A percentile compares a stretch with the other conserved stretches of the same genome.
Evolutionary conservation across 2,329 filamentous ascomycete species (phyloP).

Genomic region (Pyrenophora tritici-repentis): DNA sequence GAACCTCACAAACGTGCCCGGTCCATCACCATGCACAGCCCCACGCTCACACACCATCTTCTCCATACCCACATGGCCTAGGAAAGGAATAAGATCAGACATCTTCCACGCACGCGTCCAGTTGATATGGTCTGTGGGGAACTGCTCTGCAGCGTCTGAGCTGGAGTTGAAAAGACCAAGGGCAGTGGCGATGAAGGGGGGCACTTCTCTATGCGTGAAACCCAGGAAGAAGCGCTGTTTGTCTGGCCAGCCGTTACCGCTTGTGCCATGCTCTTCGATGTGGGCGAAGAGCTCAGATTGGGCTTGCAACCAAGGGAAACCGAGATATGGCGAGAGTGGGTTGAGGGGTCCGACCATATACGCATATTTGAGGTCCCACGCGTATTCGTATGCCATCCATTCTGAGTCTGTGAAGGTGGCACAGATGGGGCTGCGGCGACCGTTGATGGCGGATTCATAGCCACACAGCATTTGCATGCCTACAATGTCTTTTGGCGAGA

Average conservation of each 20-base stretch:
- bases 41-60: conserved; percentile 62
- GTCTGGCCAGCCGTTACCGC: conserved; percentile 46
- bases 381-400: conserved; percentile 68
- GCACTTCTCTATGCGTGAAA: conserved; percentile 71
- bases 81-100: conserved; percentile 66
- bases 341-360: conserved; percentile 69
- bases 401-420: conserved; percentile 64
- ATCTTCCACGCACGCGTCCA: conserved; percentile 67
- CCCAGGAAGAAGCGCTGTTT: conserved; percentile 66
- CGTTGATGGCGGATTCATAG: conserved; percentile 66
- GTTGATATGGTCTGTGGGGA: conserved; percentile 61
- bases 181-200: conserved; percentile 68
- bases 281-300: conserved; percentile 51
- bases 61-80: conserved; percentile 69
- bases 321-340: conserved; percentile 60
- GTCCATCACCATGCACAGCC: conserved; percentile 51
- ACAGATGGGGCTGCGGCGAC: conserved; percentile 61
- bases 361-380: conserved; percentile 65
- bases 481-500: conserved; percentile 64
- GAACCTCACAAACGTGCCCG: conserved; percentile 58
- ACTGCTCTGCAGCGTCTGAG: conserved; percentile 66
- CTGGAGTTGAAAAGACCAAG: conserved; percentile 72
- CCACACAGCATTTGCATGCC: conserved; percentile 69
- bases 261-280: conserved; percentile 42
- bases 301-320: conserved; percentile 68